A percentile compares a stretch with the other conserved stretches of the same genome.
Evolutionary conservation across 176 grass and related monocot species (phyloP).

Genomic region (Dendrocalamus sinicus): DNA sequence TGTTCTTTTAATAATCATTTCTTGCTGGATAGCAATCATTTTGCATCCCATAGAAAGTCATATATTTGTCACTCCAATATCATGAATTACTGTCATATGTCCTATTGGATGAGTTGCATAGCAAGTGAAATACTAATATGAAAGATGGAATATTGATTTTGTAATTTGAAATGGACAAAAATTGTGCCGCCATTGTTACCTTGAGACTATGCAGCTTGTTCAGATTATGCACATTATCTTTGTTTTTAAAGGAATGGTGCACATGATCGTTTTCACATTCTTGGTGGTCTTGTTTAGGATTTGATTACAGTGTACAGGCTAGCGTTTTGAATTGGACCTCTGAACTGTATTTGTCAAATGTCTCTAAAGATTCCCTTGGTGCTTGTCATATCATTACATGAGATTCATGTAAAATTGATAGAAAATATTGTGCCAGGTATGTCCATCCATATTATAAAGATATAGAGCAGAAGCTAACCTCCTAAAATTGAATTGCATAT

Average conservation of each 20-base stretch:
- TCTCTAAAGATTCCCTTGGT: background rate
- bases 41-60: background rate
- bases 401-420: slow-evolving; percentile 3
- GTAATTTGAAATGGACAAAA: background rate
- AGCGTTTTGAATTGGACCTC: background rate
- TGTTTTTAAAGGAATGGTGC: background rate
- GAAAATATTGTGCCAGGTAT: background rate
- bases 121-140: background rate
- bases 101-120: slow-evolving; percentile 22
- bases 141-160: slow-evolving; percentile 11
- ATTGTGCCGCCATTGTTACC: background rate
- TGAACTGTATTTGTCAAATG: background rate
- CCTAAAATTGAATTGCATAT: slow-evolving; percentile 9
- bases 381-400: slow-evolving; percentile 14
- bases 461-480: background rate
- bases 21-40: background rate
- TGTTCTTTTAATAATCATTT: background rate
- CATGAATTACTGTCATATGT: background rate
- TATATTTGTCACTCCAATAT: background rate
- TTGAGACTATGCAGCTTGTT: background rate
- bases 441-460: slow-evolving; percentile 5
- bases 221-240: background rate
- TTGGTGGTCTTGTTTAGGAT: background rate
- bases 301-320: no score
- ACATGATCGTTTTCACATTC: background rate